Base-by-base conservation (phyloP, 345 rosid genomes). In the Eucalyptus pumila region DNA sequence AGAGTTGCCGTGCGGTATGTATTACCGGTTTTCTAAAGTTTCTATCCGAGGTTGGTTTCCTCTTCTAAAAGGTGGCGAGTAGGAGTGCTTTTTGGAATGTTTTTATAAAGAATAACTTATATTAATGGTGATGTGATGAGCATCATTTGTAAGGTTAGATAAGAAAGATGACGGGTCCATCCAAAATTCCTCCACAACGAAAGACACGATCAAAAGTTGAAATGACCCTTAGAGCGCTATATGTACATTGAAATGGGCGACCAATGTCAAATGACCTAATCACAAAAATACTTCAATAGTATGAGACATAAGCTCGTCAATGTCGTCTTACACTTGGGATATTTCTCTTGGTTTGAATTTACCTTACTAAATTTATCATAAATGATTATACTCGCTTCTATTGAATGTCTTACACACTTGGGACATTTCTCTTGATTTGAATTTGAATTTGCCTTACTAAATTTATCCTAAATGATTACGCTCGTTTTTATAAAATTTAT, bases 211-310 rank as follows among this genome's bases (percentile, higher is more conserved):
- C 8, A 23, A 37, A 76, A 21, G 3, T 76, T 2, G 27, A 76
- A 40, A 76, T 21, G 47, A 23, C 27, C 14, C 27, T 76, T 76
- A 76, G 5, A 76, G 14, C 8, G 27, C 5, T 19, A 11, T 13
- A 37, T 2, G 14, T 19, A 23, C 47, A 21, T 11, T 2, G 6
- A 9, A 69, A 76, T 3, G 27, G 4, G 13, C 3, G 4, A 21
- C 2, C 0, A 21, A 76, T 23, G 26, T 37, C 12, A 72, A 23
- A 72, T 19, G 45, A 40, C 27, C 83, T 19, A 76, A 37, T 76
- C 0, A 0, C 3, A 21, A 7, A 17, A 17, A 2, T 34, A 34
- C 1, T 9, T 17, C 17, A 34, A 19, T 69, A 34, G 14, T 12
- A 27, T 6, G 76, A 67, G 76, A 67, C 17, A 67, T 67, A 8